Percentiles rank a stretch among this genome's conserved stretches.
Evolutionary conservation across 1,284 basidiomycete species (phyloP).

Genomic region (Fomes fomentarius): DNA sequence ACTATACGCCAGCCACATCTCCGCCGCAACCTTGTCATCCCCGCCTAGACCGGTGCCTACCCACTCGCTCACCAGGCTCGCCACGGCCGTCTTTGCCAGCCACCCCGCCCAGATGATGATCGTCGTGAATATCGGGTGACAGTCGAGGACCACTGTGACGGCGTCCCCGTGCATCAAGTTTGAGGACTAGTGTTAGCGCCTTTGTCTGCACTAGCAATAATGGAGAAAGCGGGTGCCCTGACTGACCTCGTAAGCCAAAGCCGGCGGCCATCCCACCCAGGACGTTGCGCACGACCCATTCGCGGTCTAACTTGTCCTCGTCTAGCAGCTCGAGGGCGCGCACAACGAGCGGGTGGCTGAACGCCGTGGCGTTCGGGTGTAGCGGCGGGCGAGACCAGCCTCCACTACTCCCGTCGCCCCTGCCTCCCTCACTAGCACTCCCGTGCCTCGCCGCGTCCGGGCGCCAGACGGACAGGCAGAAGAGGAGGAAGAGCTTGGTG

Average conservation of each 20-base stretch:
- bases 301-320: conserved; percentile 72
- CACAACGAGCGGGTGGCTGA: conserved; percentile 38
- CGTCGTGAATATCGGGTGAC: conserved; percentile 77
- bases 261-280: conserved; percentile 85
- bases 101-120: conserved; percentile 79
- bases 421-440: not conserved
- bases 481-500: conserved; percentile 84
- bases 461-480: conserved; percentile 84
- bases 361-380: conserved; percentile 31
- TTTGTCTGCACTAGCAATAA: no score
- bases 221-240: not conserved
- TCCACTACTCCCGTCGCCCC: no score
- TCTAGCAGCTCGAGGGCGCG: conserved; percentile 55
- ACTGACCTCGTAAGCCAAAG: conserved; percentile 63
- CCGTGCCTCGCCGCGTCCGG: conserved; percentile 50
- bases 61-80: conserved; percentile 64
- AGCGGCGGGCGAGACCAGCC: not conserved
- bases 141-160: conserved; percentile 69
- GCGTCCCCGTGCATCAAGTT: no score
- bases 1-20: conserved; percentile 78
- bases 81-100: conserved; percentile 69
- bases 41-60: conserved; percentile 57
- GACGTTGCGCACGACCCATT: conserved; percentile 85
- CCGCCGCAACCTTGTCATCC: conserved; percentile 49
- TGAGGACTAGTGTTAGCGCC: not conserved